Evolutionary conservation across 768 basidiomycete species (phyloP).

Genomic region (Cantharellus anzutake): DNA sequence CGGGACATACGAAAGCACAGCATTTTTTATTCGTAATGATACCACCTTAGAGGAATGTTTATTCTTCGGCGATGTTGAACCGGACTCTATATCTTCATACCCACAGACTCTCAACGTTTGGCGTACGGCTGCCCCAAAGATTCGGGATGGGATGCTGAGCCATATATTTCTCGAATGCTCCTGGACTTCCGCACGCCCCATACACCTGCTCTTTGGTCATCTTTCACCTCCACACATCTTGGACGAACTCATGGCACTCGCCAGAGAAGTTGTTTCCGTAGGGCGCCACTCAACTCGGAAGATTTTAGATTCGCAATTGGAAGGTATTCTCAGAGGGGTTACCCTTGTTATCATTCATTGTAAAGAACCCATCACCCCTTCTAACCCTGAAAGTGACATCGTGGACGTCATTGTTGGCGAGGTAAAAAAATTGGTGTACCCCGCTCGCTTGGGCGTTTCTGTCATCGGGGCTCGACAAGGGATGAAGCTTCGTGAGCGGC

Average conservation of each 20-base stretch:
- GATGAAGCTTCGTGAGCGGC: conserved; percentile 52
- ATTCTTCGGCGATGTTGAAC: conserved; percentile 91
- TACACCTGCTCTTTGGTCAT: conserved; percentile 64
- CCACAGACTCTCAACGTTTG: conserved; percentile 57
- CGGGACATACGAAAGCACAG: conserved; percentile 51
- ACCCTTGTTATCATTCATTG: conserved; percentile 67
- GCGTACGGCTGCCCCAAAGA: conserved; percentile 60
- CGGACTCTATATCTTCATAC: conserved; percentile 45
- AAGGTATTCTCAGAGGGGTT: conserved; percentile 15
- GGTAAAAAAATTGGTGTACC: conserved; percentile 40
- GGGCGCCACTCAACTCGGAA: conserved; percentile 17
- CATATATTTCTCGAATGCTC: conserved; percentile 95
- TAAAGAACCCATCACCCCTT: conserved; percentile 48
- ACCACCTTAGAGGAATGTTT: conserved; percentile 48
- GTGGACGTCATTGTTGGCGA: conserved; percentile 55
- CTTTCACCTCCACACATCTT: conserved; percentile 64
- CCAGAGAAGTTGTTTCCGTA: conserved; percentile 34
- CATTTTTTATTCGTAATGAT: conserved; percentile 62
- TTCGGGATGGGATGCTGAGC: conserved; percentile 39
- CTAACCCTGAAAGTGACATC: conserved; percentile 25
- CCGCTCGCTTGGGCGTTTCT: conserved; percentile 45
- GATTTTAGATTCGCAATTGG: not conserved
- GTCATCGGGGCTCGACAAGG: conserved; percentile 62
- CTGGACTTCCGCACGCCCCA: conserved; percentile 51
- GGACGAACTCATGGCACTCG: conserved; percentile 52